Conservation (phyloP, 129 eudicot genomes). For the Chrysanthemum makinoi region DNA sequence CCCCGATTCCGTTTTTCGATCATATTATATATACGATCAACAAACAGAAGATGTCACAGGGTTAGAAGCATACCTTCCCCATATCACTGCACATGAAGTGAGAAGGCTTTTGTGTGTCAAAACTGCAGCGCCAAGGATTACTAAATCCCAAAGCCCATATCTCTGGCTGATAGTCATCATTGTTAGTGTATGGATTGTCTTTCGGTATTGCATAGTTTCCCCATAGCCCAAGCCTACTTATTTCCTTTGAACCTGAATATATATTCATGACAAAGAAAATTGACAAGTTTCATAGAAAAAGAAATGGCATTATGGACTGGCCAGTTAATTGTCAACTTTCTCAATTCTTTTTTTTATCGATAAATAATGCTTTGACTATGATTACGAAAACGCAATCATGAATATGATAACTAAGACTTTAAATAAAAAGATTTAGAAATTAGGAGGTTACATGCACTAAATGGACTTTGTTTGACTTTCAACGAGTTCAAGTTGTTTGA, state of each 20-base stretch:
- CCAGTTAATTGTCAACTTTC: too few relatives aligned
- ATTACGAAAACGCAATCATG: too few relatives aligned
- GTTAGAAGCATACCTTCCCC: slow-evolving; percentile 52
- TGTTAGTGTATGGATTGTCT: slow-evolving; percentile 64
- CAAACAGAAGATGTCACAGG: neutral
- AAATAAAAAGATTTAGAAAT: too few relatives aligned
- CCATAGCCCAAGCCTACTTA: slow-evolving; percentile 57
- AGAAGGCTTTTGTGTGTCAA: slow-evolving; percentile 69
- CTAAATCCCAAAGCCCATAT: slow-evolving; percentile 87
- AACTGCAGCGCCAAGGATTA: slow-evolving; percentile 92
- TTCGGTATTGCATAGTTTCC: slow-evolving; percentile 83
- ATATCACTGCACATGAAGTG: slow-evolving; percentile 65
- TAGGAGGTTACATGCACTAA: too few relatives aligned
- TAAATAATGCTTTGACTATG: too few relatives aligned
- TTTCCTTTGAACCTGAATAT: slow-evolving; percentile 51
- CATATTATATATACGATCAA: neutral
- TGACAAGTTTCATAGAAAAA: neutral
- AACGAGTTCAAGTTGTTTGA: too few relatives aligned
- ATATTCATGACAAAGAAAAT: neutral
- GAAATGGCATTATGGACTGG: too few relatives aligned
- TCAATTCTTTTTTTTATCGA: too few relatives aligned
- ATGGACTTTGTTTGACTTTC: too few relatives aligned
- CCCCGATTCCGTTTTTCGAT: neutral
- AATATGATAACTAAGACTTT: too few relatives aligned
- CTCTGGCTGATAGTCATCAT: slow-evolving; percentile 55